A percentile compares a stretch with the other conserved stretches of the same genome.
Conservation (phyloP, 2,329 filamentous ascomycete species). For the Cucurbitaria berberidis region DNA sequence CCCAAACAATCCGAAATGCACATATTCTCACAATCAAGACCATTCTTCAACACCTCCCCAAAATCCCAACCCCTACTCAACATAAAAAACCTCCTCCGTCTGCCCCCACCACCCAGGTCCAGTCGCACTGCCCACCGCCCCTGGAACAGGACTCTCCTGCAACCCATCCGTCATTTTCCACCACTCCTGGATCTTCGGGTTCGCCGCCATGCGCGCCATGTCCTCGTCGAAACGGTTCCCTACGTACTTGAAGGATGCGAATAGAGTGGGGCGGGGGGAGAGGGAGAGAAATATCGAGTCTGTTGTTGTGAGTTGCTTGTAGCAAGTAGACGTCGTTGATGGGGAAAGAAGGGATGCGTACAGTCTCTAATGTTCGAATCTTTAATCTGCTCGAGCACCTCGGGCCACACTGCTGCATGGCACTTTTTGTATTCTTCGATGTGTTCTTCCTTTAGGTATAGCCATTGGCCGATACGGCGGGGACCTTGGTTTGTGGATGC, state of each 20-base stretch:
- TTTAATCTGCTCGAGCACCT: constrained; percentile 76
- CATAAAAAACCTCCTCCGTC: constrained; percentile 72
- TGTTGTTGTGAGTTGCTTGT: constrained; percentile 3
- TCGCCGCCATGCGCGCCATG: constrained; percentile 77
- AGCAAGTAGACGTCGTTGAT: too few relatives aligned
- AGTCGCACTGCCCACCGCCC: constrained; percentile 41
- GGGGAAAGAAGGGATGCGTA: constrained; percentile 51
- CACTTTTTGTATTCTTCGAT: constrained; percentile 74
- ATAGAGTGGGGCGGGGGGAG: constrained; percentile 64
- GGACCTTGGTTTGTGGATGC: constrained; percentile 33
- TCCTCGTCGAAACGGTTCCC: constrained; percentile 74
- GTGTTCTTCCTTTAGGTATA: constrained; percentile 71
- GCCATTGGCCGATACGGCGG: constrained; percentile 71
- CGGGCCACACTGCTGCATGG: constrained; percentile 77
- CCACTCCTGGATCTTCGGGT: constrained; percentile 77
- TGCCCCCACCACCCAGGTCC: constrained; percentile 68
- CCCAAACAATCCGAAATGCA: too few relatives aligned
- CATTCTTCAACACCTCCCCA: too few relatives aligned
- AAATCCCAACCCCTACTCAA: constrained; percentile 23
- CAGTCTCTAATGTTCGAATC: constrained; percentile 76
- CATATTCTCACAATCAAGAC: too few relatives aligned
- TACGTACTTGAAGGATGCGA: constrained; percentile 80
- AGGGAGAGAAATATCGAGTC: constrained; percentile 76
- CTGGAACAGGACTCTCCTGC: constrained; percentile 67
- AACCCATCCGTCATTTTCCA: constrained; percentile 80